These are phyloP conservation scores for Lecanosticta acicola DNA, from an alignment of 2,329 filamentous ascomycete species.

Conservation along the genomic window DNA sequence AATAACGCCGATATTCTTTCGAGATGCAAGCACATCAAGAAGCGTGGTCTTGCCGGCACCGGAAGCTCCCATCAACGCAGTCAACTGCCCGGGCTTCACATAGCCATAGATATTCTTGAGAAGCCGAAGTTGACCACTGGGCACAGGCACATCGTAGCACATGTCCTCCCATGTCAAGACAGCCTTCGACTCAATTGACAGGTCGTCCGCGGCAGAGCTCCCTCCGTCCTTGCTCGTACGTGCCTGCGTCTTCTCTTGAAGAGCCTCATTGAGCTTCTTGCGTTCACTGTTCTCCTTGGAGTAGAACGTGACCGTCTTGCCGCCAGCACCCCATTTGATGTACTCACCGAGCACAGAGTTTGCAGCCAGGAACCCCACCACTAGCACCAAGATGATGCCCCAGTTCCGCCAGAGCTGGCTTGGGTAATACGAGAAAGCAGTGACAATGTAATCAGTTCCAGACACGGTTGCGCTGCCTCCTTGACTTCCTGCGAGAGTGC, in stretches of 20 bases:
- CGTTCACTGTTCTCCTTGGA: conserved; percentile 63
- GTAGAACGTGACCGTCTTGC: conserved; percentile 75
- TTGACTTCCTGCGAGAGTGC: conserved; percentile 67
- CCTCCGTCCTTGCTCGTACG: conserved; percentile 41
- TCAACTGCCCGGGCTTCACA: conserved; percentile 46
- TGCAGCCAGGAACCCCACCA: conserved; percentile 66
- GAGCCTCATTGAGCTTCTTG: conserved; percentile 58
- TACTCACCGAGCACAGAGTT: conserved; percentile 76
- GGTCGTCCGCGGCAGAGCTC: conserved; percentile 39
- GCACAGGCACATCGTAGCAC: conserved; percentile 46
- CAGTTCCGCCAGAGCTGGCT: conserved; percentile 75
- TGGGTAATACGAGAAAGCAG: conserved; percentile 61
- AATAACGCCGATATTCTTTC: conserved; percentile 62
- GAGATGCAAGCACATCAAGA: conserved; percentile 65
- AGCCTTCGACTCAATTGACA: conserved; percentile 51
- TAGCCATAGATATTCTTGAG: conserved; percentile 46
- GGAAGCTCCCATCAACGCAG: conserved; percentile 49
- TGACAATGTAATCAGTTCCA: conserved; percentile 63
- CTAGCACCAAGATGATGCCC: conserved; percentile 71
- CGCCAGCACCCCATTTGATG: conserved; percentile 70
- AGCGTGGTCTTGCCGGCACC: conserved; percentile 83
- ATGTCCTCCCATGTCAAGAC: conserved; percentile 51
- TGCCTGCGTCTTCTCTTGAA: conserved; percentile 55
- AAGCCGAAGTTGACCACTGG: conserved; percentile 41
- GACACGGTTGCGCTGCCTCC: conserved; percentile 59